phyloP scores from a whole-genome alignment of 2,329 filamentous ascomycete species.

The Penicillium oxalicum region DNA sequence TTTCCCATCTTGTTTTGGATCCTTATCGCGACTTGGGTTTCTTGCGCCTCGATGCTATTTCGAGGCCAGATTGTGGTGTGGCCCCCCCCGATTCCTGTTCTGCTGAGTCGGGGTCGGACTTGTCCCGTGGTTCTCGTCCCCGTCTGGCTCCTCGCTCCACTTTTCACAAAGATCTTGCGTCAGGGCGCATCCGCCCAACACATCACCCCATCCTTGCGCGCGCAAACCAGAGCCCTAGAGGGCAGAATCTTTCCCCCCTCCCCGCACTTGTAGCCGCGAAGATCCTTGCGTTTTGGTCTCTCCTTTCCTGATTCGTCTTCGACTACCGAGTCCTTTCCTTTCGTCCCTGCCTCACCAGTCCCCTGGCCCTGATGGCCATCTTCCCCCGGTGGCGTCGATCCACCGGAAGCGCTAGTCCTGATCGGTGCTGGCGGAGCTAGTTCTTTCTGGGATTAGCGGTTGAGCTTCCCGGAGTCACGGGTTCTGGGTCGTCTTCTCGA shows the following conservation, averaged over 20 bases:
- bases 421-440: slow-evolving; percentile 20
- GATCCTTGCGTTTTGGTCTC: background rate
- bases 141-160: slow-evolving; percentile 11
- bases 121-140: slow-evolving; percentile 15
- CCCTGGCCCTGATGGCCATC: slow-evolving; percentile 10
- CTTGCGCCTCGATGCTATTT: background rate
- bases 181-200: background rate
- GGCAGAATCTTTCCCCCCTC: no score
- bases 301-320: slow-evolving; percentile 1
- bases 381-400: slow-evolving; percentile 24
- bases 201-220: background rate
- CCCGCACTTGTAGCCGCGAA: no score
- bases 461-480: slow-evolving; percentile 32
- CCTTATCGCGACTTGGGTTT: no score
- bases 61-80: slow-evolving; percentile 10
- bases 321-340: background rate
- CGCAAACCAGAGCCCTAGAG: no score
- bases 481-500: slow-evolving; percentile 23
- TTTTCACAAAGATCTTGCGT: background rate
- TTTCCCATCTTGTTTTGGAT: background rate
- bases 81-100: slow-evolving; percentile 16
- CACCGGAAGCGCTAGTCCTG: slow-evolving; percentile 33
- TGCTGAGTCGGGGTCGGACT: slow-evolving; percentile 16
- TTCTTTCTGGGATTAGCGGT: slow-evolving; percentile 25
- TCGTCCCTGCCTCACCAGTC: slow-evolving; percentile 4